These are phyloP conservation scores for Axilococcus clingmanii DNA, from an alignment of 139 green algal species.

Conservation along the genomic window DNA sequence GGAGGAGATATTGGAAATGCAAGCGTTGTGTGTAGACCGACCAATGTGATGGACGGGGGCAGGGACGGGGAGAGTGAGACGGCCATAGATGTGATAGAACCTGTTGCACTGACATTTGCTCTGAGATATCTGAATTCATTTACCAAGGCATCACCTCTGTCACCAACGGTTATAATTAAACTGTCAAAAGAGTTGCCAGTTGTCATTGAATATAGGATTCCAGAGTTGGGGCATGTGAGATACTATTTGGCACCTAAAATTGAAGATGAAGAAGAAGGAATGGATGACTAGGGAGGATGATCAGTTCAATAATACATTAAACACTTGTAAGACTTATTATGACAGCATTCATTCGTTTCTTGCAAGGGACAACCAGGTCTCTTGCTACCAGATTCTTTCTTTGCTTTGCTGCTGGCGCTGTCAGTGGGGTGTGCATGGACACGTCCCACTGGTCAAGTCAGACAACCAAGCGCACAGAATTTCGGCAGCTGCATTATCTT, in stretches of 20 bases:
- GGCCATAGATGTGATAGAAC: constrained; percentile 81
- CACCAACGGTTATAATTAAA: constrained; percentile 54
- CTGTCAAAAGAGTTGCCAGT: constrained; percentile 89
- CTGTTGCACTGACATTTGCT: constrained; percentile 90
- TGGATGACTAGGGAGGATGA: too few relatives aligned
- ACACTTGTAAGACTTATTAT: too few relatives aligned
- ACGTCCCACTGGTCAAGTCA: too few relatives aligned
- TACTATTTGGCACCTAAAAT: constrained; percentile 87
- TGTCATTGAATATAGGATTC: constrained; percentile 84
- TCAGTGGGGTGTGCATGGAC: too few relatives aligned
- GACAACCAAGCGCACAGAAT: too few relatives aligned
- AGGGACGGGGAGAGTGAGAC: constrained; percentile 58
- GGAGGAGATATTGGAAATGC: constrained; percentile 91
- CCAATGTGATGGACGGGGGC: constrained; percentile 15
- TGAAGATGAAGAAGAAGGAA: constrained; percentile 1
- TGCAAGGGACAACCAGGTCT: too few relatives aligned
- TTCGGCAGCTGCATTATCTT: too few relatives aligned
- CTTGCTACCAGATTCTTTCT: too few relatives aligned
- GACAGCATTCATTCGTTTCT: too few relatives aligned
- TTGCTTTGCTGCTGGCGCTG: too few relatives aligned
- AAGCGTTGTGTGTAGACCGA: constrained; percentile 67
- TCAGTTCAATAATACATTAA: too few relatives aligned
- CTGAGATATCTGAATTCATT: constrained; percentile 97
- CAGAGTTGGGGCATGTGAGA: constrained; percentile 60
- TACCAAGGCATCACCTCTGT: constrained; percentile 65